A percentile compares a stretch with the other conserved stretches of the same genome.
These are phyloP conservation scores for Aspergillus ibericus DNA, from an alignment of 2,329 filamentous ascomycete species.

Conservation along the genomic window DNA sequence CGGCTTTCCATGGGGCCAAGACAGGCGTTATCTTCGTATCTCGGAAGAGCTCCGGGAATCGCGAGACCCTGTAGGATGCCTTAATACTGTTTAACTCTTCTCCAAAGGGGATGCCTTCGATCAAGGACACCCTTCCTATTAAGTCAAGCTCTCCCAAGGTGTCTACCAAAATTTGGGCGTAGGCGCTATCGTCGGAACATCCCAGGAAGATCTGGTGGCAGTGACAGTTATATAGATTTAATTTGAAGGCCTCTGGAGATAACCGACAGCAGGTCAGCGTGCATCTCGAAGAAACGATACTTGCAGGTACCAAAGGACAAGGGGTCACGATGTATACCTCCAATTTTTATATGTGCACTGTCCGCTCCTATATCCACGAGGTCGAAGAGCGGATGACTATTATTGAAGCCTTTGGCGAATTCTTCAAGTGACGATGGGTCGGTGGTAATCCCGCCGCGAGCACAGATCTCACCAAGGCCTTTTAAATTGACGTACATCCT, in stretches of 20 bases:
- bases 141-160: conserved; percentile 47
- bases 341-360: conserved; percentile 50
- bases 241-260: conserved; percentile 52
- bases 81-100: conserved; percentile 53
- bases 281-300: neutral
- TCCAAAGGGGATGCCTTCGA: conserved; percentile 59
- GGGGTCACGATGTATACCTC: conserved; percentile 34
- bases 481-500: conserved; percentile 57
- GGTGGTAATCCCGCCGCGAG: conserved; percentile 47
- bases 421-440: conserved; percentile 47
- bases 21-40: conserved; percentile 49
- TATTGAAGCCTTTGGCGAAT: conserved; percentile 59
- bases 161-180: conserved; percentile 54
- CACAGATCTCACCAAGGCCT: conserved; percentile 51
- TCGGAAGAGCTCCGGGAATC: conserved; percentile 56
- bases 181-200: conserved; percentile 58
- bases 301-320: conserved; percentile 10
- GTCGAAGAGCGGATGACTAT: conserved; percentile 51
- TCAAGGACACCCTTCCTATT: conserved; percentile 52
- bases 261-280: conserved; percentile 24
- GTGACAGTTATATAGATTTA: conserved; percentile 58
- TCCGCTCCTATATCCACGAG: conserved; percentile 50
- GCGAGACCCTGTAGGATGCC: conserved; percentile 48
- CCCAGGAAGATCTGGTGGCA: conserved; percentile 63
- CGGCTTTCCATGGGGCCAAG: conserved; percentile 36